Percentiles rank a stretch among this genome's conserved stretches.
Evolutionary conservation across 345 rosid genomes (phyloP).

Genomic region (Gossypium longicalyx): DNA sequence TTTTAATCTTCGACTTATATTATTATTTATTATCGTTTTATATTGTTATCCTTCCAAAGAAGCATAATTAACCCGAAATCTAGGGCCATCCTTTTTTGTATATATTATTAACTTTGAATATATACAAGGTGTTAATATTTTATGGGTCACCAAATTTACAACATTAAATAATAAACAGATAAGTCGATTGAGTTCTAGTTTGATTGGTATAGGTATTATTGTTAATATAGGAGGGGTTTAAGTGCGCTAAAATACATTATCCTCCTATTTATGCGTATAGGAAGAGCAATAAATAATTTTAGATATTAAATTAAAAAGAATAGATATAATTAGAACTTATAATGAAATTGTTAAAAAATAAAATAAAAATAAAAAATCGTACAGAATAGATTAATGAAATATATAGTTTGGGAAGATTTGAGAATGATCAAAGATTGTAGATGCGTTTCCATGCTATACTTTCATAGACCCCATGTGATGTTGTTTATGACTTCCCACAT

Average conservation of each 20-base stretch:
- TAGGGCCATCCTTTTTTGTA: neutral
- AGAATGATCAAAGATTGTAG: neutral
- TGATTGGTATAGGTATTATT: no score
- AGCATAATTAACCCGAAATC: neutral
- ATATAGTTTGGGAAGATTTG: neutral
- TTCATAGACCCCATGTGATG: neutral
- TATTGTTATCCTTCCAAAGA: neutral
- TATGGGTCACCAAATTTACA: neutral
- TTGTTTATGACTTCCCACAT: slow-evolving; percentile 3
- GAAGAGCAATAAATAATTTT: accelerated
- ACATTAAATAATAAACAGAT: neutral
- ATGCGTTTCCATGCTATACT: neutral
- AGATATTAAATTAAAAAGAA: no score
- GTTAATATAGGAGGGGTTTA: accelerated
- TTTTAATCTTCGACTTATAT: no score
- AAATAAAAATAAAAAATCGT: neutral
- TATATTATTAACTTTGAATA: neutral
- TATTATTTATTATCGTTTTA: neutral
- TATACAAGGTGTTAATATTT: neutral
- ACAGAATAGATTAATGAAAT: neutral
- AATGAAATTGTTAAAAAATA: no score
- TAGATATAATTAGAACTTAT: no score
- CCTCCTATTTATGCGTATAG: accelerated
- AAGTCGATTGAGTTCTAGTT: no score
- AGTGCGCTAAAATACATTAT: no score